phyloP scores from a whole-genome alignment of 1,284 basidiomycete genomes.

The Trichosporon sp. region DNA sequence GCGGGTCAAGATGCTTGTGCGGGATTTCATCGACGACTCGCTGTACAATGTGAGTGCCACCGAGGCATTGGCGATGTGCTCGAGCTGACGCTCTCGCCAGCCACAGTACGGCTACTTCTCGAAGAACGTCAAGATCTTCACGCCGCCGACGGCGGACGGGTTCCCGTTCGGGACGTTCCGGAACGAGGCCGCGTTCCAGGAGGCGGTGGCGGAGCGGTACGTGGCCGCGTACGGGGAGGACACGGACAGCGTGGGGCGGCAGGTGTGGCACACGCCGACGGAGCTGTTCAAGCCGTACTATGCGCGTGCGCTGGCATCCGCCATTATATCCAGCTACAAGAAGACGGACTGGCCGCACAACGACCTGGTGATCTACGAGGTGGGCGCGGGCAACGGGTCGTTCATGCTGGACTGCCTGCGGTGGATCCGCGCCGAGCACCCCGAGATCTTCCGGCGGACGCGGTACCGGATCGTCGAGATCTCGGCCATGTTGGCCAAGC shows the following conservation, averaged over 20 bases:
- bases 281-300: conserved; percentile 99
- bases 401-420: conserved; percentile 83
- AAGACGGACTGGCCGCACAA: conserved; percentile 92
- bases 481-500: conserved; percentile 66
- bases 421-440: conserved; percentile 70
- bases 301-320: conserved; percentile 81
- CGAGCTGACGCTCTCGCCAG: conserved; percentile 19
- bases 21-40: conserved; percentile 96
- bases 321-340: conserved; percentile 84
- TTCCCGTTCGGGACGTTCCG: conserved; percentile 69
- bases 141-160: conserved; percentile 55
- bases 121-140: conserved; percentile 81
- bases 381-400: conserved; percentile 96
- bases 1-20: conserved; percentile 84
- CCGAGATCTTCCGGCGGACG: conserved; percentile 86
- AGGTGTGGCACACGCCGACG: conserved; percentile 98
- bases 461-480: conserved; percentile 88
- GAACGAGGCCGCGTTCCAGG: conserved; percentile 73
- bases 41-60: conserved; percentile 77
- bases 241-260: conserved; percentile 68
- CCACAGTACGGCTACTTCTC: conserved; percentile 97
- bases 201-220: conserved; percentile 71
- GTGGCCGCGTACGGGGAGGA: conserved; percentile 42
- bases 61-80: too few relatives aligned
- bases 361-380: conserved; percentile 92